Percentiles rank a stretch among this genome's conserved stretches.
These are phyloP conservation scores for Pseudoperonospora humuli DNA, from an alignment of 352 stramenopile species.

Conservation along the genomic window DNA sequence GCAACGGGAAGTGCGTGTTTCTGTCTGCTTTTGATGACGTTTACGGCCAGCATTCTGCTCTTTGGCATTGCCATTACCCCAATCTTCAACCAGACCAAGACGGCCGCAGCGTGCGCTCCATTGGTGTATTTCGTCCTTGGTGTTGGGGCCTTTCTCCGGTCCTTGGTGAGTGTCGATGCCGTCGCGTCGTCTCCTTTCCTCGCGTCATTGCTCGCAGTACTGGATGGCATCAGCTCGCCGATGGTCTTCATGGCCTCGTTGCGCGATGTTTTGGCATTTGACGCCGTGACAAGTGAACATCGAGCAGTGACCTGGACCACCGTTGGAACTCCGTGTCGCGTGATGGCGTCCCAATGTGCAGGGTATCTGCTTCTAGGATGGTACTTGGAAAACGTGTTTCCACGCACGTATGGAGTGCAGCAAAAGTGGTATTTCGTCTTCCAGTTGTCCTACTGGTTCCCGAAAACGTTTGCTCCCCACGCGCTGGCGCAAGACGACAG, in stretches of 20 bases:
- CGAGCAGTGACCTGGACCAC: slow-evolving; percentile 43
- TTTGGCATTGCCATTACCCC: slow-evolving; percentile 67
- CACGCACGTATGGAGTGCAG: slow-evolving; percentile 86
- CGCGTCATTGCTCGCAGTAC: slow-evolving; percentile 22
- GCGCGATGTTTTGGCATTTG: slow-evolving; percentile 39
- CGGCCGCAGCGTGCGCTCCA: slow-evolving; percentile 45
- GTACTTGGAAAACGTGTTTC: slow-evolving; percentile 93
- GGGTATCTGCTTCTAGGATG: slow-evolving; percentile 87
- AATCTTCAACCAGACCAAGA: slow-evolving; percentile 67
- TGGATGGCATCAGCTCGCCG: slow-evolving; percentile 52
- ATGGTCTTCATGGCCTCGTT: slow-evolving; percentile 63
- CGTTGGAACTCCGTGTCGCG: slow-evolving; percentile 31
- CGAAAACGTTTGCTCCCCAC: slow-evolving; percentile 1
- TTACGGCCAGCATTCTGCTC: slow-evolving; percentile 53
- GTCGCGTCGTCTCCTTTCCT: slow-evolving; percentile 32
- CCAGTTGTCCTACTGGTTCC: slow-evolving; percentile 79
- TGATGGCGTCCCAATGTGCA: slow-evolving; percentile 78
- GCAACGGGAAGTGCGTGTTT: slow-evolving; percentile 38
- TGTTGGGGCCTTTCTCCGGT: slow-evolving; percentile 44
- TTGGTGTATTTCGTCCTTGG: slow-evolving; percentile 57
- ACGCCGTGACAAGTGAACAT: slow-evolving; percentile 36
- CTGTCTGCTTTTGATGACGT: slow-evolving; percentile 49
- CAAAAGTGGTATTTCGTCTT: slow-evolving; percentile 92
- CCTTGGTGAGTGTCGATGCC: slow-evolving; percentile 41
- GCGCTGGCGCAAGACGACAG: slow-evolving; percentile 15